A percentile compares a stretch with the other conserved stretches of the same genome.
Evolutionary conservation across 257 asterid species (phyloP).

Genomic region (Ocimum tenuiflorum): DNA sequence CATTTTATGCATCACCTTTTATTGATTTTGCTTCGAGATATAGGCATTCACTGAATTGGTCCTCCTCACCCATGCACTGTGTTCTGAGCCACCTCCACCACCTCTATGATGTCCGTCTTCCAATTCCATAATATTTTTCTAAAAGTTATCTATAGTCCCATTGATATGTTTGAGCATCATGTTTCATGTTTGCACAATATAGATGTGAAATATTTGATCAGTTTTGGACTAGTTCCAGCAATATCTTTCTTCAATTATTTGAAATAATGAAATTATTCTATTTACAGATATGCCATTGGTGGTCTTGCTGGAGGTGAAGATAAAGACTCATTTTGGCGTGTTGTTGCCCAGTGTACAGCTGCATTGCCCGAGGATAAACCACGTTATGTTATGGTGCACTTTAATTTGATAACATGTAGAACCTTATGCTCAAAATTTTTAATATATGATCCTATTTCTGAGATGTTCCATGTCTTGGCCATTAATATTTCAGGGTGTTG

Average conservation of each 20-base stretch:
- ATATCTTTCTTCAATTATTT: constrained; percentile 10
- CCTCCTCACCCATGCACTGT: neutral
- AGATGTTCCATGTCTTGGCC: constrained; percentile 16
- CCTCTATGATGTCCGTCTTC: neutral
- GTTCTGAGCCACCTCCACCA: neutral
- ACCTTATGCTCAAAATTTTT: neutral
- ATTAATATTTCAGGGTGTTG: constrained; percentile 66
- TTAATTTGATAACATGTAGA: constrained; percentile 4
- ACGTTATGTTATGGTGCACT: constrained; percentile 81
- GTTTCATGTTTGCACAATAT: neutral
- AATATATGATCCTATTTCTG: constrained; percentile 9
- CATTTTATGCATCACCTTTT: neutral
- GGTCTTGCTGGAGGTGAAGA: constrained; percentile 99
- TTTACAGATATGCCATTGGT: constrained; percentile 97
- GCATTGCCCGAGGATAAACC: constrained; percentile 94
- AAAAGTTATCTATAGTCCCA: neutral
- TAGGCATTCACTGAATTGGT: neutral
- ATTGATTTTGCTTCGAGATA: neutral
- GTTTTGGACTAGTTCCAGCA: constrained; percentile 1
- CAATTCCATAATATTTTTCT: neutral
- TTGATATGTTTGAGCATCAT: too few species aligned
- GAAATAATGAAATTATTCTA: constrained; percentile 35
- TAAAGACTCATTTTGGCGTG: constrained; percentile 98
- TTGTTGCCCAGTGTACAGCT: constrained; percentile 99
- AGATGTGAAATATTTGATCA: constrained; percentile 1